phyloP scores from a whole-genome alignment of 108 stramenopile species.

The Schizochytrium sp. region DNA sequence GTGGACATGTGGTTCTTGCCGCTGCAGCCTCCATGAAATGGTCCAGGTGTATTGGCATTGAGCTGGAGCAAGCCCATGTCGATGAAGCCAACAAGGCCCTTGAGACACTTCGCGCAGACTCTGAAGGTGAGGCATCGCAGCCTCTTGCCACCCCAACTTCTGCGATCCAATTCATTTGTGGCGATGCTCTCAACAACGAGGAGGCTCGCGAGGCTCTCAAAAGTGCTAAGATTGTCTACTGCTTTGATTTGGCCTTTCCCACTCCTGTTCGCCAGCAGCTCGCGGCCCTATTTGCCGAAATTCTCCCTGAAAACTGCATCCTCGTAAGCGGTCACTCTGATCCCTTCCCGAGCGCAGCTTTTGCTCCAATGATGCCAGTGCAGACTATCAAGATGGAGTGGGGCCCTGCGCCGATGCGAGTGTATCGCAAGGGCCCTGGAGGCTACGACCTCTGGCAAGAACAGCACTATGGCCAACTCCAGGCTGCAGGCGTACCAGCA shows the following conservation, averaged over 20 bases:
- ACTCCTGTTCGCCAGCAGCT: not conserved
- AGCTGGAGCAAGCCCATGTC: slow-evolving; percentile 30
- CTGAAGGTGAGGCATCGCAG: not conserved
- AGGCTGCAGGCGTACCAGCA: slow-evolving; percentile 15
- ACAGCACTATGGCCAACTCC: slow-evolving; percentile 3
- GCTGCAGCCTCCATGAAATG: not conserved
- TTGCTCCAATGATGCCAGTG: not conserved
- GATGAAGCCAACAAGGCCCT: slow-evolving; percentile 47
- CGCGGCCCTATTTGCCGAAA: slow-evolving; percentile 37
- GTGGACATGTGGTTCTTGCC: slow-evolving; percentile 36
- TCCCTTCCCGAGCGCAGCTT: not conserved
- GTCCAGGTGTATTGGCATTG: slow-evolving; percentile 5
- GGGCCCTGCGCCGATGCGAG: slow-evolving; percentile 15
- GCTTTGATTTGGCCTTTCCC: slow-evolving; percentile 49
- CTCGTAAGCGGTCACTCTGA: slow-evolving; percentile 12
- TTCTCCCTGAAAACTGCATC: not conserved
- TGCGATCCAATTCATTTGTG: slow-evolving; percentile 44
- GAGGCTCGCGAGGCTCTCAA: slow-evolving; percentile 5
- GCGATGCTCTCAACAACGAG: slow-evolving; percentile 19
- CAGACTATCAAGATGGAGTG: slow-evolving; percentile 44
- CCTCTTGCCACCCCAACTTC: slow-evolving; percentile 8
- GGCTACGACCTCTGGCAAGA: slow-evolving; percentile 26
- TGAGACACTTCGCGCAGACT: not conserved
- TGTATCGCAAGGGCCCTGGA: slow-evolving; percentile 43
- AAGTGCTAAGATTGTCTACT: slow-evolving; percentile 43